Base-by-base conservation (phyloP, 768 basidiomycete genomes). In the Nidularia pulvinata region DNA sequence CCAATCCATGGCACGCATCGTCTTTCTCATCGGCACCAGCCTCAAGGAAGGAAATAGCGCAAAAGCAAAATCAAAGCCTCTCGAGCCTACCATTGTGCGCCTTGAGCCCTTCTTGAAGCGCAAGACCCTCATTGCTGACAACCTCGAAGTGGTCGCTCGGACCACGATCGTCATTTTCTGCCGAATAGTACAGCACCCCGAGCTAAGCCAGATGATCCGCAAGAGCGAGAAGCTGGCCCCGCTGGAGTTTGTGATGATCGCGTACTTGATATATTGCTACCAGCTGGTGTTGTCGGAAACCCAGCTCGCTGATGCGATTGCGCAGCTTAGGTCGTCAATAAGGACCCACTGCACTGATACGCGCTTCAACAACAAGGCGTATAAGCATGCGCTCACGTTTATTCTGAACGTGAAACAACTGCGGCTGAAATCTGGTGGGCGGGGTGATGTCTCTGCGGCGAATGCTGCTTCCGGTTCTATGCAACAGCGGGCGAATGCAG, bases 1-100 rank as follows among this genome's bases (percentile, higher is more conserved):
- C 50, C 77, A 75, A 52, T 74, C 71, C 44, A 63, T 79, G 1
- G 69, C 74, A 19, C 75, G 74, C 33, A 66, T 73, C 9, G 63
- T 69, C 13, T 59, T 62, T 46, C 60, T 71, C 33, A 58, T 66
- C 36, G 51, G 49, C 7, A 42, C 39, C 39, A 42, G 16, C 13
- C 11, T 13, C 39, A 42, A 42, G 16, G 39, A 42, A 5, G 25
- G 25, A 30, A 30, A 30, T 30, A 4, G 25, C 25, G 13, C 22
- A 3, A 19, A 19, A 16, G 11, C 50, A 7, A 59, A 58, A 22
- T 30, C 25, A 30, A 30, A 30, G 25, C 25, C 25, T 30, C 42
- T 56, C 5, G 62, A 65, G 22, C 61, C 65, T 6, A 62, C 58
- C 5, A 44, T 62, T 1, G 19, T 30, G 11, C 61, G 63, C 7